These are phyloP conservation scores for Acorus gramineus DNA, from an alignment of 106 monocot genomes.

Conservation along the genomic window DNA sequence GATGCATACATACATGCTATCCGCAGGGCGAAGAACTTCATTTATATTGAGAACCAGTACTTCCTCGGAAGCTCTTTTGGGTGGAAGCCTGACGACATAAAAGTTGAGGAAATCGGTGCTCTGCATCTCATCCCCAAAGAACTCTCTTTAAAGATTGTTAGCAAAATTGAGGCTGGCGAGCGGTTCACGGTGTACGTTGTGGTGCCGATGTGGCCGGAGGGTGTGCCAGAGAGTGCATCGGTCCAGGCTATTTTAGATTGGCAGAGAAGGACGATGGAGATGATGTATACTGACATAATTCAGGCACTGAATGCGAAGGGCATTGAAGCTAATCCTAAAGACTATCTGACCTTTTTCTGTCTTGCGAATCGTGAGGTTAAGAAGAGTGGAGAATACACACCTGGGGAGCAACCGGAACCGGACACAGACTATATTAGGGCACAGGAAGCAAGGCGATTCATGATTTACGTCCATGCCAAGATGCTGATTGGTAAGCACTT, in stretches of 20 bases:
- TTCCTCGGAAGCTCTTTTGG: slow-evolving; percentile 60
- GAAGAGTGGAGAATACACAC: slow-evolving; percentile 41
- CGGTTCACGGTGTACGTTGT: slow-evolving; percentile 58
- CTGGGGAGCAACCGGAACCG: slow-evolving; percentile 38
- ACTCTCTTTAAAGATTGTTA: slow-evolving; percentile 48
- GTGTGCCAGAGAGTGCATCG: slow-evolving; percentile 46
- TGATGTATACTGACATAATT: slow-evolving; percentile 66
- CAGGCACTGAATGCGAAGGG: slow-evolving; percentile 50
- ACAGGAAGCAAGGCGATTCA: slow-evolving; percentile 56
- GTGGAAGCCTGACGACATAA: slow-evolving; percentile 51
- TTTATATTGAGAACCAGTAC: slow-evolving; percentile 80
- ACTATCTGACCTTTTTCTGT: slow-evolving; percentile 70
- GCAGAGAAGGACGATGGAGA: slow-evolving; percentile 72
- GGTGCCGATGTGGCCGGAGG: slow-evolving; percentile 75
- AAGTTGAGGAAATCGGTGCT: slow-evolving; percentile 42
- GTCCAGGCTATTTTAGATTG: slow-evolving; percentile 70
- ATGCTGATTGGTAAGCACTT: slow-evolving; percentile 64
- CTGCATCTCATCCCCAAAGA: slow-evolving; percentile 59
- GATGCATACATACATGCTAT: slow-evolving; percentile 60
- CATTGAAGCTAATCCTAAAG: slow-evolving; percentile 39
- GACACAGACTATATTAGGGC: slow-evolving; percentile 50
- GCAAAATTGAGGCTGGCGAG: slow-evolving; percentile 70
- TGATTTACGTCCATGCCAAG: slow-evolving; percentile 80
- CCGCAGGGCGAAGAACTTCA: slow-evolving; percentile 48
- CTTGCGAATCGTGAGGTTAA: slow-evolving; percentile 60